These are phyloP conservation scores for Solanum lignicaule DNA, from an alignment of 257 asterid genomes.

Conservation along the genomic window DNA sequence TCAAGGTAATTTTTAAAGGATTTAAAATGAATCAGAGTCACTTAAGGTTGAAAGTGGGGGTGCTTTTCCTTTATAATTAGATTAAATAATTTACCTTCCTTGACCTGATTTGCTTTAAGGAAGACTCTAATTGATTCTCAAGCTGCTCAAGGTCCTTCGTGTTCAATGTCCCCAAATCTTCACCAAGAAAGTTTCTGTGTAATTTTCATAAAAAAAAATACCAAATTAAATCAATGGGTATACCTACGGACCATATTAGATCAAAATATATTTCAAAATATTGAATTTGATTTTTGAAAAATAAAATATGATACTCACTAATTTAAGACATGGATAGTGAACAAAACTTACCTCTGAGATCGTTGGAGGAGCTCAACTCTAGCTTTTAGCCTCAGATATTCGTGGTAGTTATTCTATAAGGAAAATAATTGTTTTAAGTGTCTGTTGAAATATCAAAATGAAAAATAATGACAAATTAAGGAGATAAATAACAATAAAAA, in stretches of 20 bases:
- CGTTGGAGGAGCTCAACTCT: constrained; percentile 27
- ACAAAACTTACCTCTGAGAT: constrained; percentile 17
- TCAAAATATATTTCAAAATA: neutral
- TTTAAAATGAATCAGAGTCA: neutral
- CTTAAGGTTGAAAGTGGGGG: too few species aligned
- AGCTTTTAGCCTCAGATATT: constrained; percentile 26
- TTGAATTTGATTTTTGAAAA: neutral
- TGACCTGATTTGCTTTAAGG: constrained; percentile 24
- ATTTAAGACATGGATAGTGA: neutral
- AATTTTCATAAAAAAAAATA: neutral
- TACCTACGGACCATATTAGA: neutral
- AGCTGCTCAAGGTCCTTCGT: constrained; percentile 24
- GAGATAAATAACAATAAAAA: neutral
- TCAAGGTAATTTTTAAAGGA: neutral
- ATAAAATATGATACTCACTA: neutral
- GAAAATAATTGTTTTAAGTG: neutral
- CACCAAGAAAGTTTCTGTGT: constrained; percentile 23
- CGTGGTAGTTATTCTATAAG: constrained; percentile 16
- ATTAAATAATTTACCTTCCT: constrained; percentile 16
- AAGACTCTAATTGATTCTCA: constrained; percentile 19
- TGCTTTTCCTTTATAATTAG: neutral
- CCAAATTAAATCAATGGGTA: neutral
- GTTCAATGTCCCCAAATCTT: constrained; percentile 14
- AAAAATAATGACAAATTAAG: neutral
- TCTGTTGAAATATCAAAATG: neutral